Conservation (phyloP, 1,284 basidiomycete species). For the Schizophyllum commune region DNA sequence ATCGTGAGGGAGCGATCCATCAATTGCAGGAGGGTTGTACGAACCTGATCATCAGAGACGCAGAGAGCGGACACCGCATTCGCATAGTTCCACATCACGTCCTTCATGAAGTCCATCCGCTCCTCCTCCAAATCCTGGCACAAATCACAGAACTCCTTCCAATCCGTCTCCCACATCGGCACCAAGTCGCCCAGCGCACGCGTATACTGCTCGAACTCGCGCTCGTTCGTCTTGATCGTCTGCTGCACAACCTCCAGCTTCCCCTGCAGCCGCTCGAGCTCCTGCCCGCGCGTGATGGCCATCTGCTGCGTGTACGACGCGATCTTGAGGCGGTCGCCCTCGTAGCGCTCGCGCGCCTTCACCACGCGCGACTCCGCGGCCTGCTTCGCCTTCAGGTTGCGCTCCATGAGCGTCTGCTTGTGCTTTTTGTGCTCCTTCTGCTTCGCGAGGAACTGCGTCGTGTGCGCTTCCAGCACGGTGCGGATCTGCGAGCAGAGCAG, state of each 20-base stretch:
- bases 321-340: constrained; percentile 67
- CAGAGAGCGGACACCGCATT: constrained; percentile 75
- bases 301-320: constrained; percentile 70
- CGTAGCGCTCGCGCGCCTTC: constrained; percentile 69
- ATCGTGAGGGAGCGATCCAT: background rate
- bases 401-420: constrained; percentile 51
- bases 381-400: constrained; percentile 56
- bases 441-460: constrained; percentile 39
- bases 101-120: constrained; percentile 70
- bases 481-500: constrained; percentile 48
- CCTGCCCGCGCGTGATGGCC: constrained; percentile 63
- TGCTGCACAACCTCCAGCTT: constrained; percentile 67
- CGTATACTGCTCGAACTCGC: constrained; percentile 65
- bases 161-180: constrained; percentile 66
- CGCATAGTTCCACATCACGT: constrained; percentile 73
- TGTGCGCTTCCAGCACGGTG: constrained; percentile 50
- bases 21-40: background rate
- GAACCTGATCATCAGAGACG: constrained; percentile 69
- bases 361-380: constrained; percentile 55
- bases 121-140: constrained; percentile 81
- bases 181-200: constrained; percentile 56
- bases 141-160: constrained; percentile 69
- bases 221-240: constrained; percentile 63
- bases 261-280: constrained; percentile 59
- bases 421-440: constrained; percentile 45